Evolutionary conservation across 2,329 filamentous ascomycete species (phyloP).

Genomic region (Cryoendolithus antarcticus): DNA sequence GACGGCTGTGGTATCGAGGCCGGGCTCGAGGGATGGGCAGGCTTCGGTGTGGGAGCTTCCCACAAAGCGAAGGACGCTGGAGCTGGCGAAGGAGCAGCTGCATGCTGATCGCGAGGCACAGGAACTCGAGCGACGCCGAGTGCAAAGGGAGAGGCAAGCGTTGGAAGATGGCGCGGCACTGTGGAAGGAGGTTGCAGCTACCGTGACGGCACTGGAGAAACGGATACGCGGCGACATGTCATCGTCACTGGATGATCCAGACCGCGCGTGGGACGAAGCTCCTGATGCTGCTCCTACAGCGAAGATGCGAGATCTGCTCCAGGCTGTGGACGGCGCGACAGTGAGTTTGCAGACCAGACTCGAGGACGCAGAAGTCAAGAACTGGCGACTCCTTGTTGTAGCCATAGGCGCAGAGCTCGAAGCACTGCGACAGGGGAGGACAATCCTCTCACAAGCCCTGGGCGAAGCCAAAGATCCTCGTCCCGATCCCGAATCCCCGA

Average conservation of each 20-base stretch:
- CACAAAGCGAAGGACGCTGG: conserved; percentile 52
- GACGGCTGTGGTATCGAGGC: not conserved
- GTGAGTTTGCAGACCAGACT: conserved; percentile 42
- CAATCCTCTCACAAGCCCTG: conserved; percentile 38
- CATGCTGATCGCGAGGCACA: conserved; percentile 48
- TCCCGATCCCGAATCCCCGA: not conserved
- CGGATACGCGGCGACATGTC: conserved; percentile 47
- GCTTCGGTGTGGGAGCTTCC: conserved; percentile 39
- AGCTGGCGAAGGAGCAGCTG: conserved; percentile 63
- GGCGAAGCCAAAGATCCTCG: conserved; percentile 1
- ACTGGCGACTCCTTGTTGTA: conserved; percentile 64
- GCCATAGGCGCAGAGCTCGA: conserved; percentile 64
- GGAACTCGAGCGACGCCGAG: conserved; percentile 41
- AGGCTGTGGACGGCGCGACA: conserved; percentile 46
- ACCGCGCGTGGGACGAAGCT: conserved; percentile 19
- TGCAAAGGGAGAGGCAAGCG: conserved; percentile 51
- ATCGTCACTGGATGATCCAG: conserved; percentile 11
- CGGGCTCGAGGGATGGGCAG: conserved; percentile 7
- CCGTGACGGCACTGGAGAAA: conserved; percentile 54
- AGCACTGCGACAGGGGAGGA: conserved; percentile 49
- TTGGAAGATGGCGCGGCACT: conserved; percentile 54
- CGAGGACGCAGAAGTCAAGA: conserved; percentile 44
- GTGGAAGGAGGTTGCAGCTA: conserved; percentile 51
- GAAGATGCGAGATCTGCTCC: conserved; percentile 29
- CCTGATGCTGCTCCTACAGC: conserved; percentile 8